Conservation (phyloP, 2,329 filamentous ascomycete genomes). For the Penicillium sp. region DNA sequence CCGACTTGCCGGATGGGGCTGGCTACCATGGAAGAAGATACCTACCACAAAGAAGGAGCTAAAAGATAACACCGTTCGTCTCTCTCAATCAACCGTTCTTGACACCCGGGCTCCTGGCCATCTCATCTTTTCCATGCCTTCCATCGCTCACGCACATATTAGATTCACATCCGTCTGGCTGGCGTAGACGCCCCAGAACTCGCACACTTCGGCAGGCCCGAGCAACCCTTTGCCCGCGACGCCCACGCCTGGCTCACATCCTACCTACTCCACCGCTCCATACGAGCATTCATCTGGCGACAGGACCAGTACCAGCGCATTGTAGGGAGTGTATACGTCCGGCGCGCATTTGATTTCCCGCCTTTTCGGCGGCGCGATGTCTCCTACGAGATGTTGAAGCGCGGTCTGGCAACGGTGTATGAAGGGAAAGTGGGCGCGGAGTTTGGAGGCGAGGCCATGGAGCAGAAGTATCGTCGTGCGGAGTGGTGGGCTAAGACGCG, state of each 20-base stretch:
- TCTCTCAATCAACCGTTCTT: not conserved
- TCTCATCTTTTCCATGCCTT: not conserved
- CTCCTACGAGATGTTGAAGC: conserved; percentile 80
- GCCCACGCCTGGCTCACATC: conserved; percentile 72
- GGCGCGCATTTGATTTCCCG: conserved; percentile 45
- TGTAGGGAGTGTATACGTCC: conserved; percentile 76
- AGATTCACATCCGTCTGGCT: conserved; percentile 81
- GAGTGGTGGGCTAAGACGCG: conserved; percentile 57
- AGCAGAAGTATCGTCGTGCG: conserved; percentile 44
- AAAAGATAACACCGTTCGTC: conserved; percentile 68
- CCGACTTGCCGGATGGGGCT: conserved; percentile 81
- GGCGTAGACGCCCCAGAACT: conserved; percentile 90
- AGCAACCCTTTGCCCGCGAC: conserved; percentile 77
- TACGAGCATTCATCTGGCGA: conserved; percentile 76
- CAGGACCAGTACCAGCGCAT: conserved; percentile 90
- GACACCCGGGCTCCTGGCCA: not conserved
- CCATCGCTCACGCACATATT: not conserved
- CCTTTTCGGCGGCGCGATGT: conserved; percentile 66
- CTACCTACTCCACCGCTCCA: conserved; percentile 65
- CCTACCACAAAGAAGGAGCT: conserved; percentile 64
- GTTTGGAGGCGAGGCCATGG: conserved; percentile 65
- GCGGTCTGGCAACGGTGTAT: conserved; percentile 82
- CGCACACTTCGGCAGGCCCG: conserved; percentile 83
- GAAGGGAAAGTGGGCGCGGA: conserved; percentile 87
- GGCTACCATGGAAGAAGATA: conserved; percentile 66